Evolutionary conservation across 1,139 yeast species (phyloP).

Genomic region (Candida sanyaensis): DNA sequence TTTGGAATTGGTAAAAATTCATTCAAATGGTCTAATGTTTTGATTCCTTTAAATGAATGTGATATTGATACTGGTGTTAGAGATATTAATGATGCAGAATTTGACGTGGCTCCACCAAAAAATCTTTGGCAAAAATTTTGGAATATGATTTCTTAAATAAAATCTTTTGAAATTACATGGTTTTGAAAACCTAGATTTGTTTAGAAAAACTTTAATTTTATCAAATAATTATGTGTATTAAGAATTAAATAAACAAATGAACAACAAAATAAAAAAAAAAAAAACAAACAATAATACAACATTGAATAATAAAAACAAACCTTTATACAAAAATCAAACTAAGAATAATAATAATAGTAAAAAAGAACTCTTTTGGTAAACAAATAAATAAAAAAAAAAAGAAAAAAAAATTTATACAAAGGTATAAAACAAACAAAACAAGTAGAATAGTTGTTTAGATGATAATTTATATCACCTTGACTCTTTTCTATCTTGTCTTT

Average conservation of each 20-base stretch:
- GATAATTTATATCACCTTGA: not conserved
- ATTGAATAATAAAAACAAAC: not conserved
- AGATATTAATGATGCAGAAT: slow-evolving; percentile 52
- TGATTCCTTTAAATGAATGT: slow-evolving; percentile 52
- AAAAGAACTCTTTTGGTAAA: not conserved
- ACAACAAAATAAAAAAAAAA: too few relatives aligned
- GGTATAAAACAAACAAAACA: not conserved
- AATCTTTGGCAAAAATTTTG: slow-evolving; percentile 60
- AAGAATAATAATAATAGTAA: too few relatives aligned
- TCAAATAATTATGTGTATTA: not conserved
- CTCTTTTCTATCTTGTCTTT: not conserved
- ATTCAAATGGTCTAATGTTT: slow-evolving; percentile 31
- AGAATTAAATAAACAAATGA: not conserved
- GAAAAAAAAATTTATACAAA: too few relatives aligned
- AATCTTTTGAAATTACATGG: too few relatives aligned
- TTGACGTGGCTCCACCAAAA: slow-evolving; percentile 45
- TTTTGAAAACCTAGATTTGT: too few relatives aligned
- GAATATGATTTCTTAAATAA: slow-evolving; percentile 27
- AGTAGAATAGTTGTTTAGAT: not conserved
- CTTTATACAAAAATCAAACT: too few relatives aligned
- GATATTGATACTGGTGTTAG: slow-evolving; percentile 65
- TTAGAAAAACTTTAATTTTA: not conserved
- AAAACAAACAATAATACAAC: not conserved
- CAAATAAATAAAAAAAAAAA: slow-evolving; percentile 1
- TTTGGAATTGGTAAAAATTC: slow-evolving; percentile 33